These are phyloP conservation scores for Colletotrichum sp. DNA, from an alignment of 2,329 filamentous ascomycete species.

Conservation along the genomic window DNA sequence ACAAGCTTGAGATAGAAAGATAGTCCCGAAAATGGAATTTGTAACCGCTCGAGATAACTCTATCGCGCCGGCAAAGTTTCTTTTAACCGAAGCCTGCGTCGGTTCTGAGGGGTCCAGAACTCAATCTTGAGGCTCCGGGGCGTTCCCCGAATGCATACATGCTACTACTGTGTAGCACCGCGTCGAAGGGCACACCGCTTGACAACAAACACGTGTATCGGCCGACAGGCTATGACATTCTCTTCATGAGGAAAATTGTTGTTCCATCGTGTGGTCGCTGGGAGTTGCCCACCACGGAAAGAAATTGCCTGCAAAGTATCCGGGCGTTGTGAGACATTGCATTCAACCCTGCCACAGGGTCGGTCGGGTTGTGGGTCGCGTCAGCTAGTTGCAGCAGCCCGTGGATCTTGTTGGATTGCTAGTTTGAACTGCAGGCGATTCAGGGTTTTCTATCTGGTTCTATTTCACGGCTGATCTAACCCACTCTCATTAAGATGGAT, in stretches of 20 bases:
- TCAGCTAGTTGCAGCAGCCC: constrained; percentile 5
- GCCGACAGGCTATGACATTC: background rate
- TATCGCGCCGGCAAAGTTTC: background rate
- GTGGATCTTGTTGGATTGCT: background rate
- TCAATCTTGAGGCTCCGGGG: background rate
- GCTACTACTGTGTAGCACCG: background rate
- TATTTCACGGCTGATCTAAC: accelerated
- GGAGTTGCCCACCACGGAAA: background rate
- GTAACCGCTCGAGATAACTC: background rate
- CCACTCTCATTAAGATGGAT: background rate
- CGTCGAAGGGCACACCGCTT: background rate
- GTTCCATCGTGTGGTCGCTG: background rate
- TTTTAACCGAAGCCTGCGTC: background rate
- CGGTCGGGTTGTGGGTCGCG: background rate
- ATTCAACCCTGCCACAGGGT: background rate
- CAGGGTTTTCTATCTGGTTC: background rate
- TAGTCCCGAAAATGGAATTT: background rate
- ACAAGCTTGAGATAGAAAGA: background rate
- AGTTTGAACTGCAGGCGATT: background rate
- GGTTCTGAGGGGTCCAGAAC: background rate
- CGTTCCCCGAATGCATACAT: background rate
- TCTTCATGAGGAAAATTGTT: background rate
- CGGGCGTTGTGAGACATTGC: background rate
- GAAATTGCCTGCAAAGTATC: background rate
- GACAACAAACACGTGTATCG: background rate